Base-by-base conservation (phyloP, 495 filamentous ascomycete genomes). In the Melanomma pulvis-pyrius region DNA sequence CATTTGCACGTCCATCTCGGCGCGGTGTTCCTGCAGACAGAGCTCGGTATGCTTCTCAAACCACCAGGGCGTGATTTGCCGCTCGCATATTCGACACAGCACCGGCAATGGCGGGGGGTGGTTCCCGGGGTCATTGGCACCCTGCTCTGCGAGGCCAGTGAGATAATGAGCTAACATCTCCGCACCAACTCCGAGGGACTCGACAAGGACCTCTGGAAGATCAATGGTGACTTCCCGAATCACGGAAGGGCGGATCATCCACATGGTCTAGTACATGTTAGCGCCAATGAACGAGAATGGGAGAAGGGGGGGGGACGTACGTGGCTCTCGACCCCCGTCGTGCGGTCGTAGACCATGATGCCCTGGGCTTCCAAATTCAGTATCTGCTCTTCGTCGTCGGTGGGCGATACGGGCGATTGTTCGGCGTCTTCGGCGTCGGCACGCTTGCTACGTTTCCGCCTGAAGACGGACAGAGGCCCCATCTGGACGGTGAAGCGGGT, bases 21-120 rank as follows among this genome's bases (percentile, higher is more conserved):
- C 93, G 49, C 89, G 87, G 75, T 98, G 94, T 74, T 98, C 94
- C 74, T 97, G 92, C 57, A 96, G 80, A 74, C 94, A 98, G 11
- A 97, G 83, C 67, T 98, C 94, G 0, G 94, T 96, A 73, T 98
- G 94, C 76, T 97, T 98, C 77, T 97, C 93, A 71, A 98, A 98
- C 96, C 94, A 98, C 94, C 94, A 98, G 17, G 94, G 92, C n/a
- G 90, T 90, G 46, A 98, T 97, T 65, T 97, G 91, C 49, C 96
- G 91, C 74, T 98, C 94, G 73, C 94, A 98, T 64, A 98, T 98
- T 39, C 94, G 91, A 76, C 94, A 98, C 26, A 98, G 84, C 9
- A 98, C 89, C 0, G 93, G 92, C 6, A 87, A 85, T 1, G 94
- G 96, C 8, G 92, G 91, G n/a, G 92, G 88, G 74, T 92, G 88